Percentiles rank a stretch among this genome's conserved stretches.
Conservation (phyloP, 495 filamentous ascomycete species). For the Aspergillus coremiiformis region DNA sequence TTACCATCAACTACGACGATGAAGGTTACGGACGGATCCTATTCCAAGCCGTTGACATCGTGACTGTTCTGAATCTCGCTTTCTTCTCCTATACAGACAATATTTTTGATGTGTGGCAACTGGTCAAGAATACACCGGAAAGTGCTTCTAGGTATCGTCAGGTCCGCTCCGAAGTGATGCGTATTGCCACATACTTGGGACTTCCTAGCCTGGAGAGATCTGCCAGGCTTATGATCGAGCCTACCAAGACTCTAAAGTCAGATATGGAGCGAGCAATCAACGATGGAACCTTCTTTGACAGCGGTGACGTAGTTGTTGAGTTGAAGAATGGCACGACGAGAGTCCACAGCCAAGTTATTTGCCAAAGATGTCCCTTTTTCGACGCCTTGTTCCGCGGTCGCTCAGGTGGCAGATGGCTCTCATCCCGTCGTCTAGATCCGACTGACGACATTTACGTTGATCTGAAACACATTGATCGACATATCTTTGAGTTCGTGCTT, state of each 20-base stretch:
- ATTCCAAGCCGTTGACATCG: conserved; percentile 61
- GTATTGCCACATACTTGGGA: conserved; percentile 57
- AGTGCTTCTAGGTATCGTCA: conserved; percentile 66
- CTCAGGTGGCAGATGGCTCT: conserved; percentile 75
- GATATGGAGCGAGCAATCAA: conserved; percentile 62
- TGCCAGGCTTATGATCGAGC: conserved; percentile 62
- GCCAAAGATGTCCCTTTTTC: conserved; percentile 88
- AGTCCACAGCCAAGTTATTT: conserved; percentile 71
- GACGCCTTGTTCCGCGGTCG: conserved; percentile 80
- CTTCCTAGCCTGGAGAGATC: conserved; percentile 64
- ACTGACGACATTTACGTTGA: conserved; percentile 63
- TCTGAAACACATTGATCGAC: conserved; percentile 66
- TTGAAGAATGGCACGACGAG: conserved; percentile 57
- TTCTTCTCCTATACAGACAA: conserved; percentile 76
- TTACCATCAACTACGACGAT: conserved; percentile 48
- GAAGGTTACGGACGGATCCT: conserved; percentile 46
- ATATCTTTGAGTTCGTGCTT: conserved; percentile 71
- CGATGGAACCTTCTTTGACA: conserved; percentile 61
- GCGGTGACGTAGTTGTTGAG: conserved; percentile 69
- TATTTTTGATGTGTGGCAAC: conserved; percentile 78
- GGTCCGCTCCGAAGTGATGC: conserved; percentile 77
- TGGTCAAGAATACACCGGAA: conserved; percentile 51
- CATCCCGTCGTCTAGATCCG: conserved; percentile 50
- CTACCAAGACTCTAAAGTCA: conserved; percentile 51
- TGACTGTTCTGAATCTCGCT: conserved; percentile 69